Percentiles rank a stretch among this genome's conserved stretches.
These are phyloP conservation scores for Pyracantha coccinea DNA, from an alignment of 331 rosid species.

Conservation along the genomic window DNA sequence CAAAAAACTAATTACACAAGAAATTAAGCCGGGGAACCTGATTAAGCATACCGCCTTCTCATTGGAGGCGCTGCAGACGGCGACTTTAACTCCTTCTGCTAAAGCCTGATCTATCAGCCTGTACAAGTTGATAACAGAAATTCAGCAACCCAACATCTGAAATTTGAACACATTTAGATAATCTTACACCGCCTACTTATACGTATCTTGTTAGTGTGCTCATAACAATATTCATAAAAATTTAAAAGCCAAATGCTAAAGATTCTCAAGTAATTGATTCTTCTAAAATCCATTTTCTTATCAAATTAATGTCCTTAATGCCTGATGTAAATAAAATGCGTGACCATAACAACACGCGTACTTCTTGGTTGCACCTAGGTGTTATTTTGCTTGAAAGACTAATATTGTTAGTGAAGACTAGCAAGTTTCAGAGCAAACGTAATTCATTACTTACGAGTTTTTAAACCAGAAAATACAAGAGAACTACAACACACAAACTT, in stretches of 20 bases:
- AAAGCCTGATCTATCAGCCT: slow-evolving; percentile 95
- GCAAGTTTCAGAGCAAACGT: no score
- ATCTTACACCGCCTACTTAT: no score
- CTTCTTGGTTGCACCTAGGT: no score
- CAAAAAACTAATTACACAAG: slow-evolving; percentile 14
- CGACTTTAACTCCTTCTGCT: slow-evolving; percentile 77
- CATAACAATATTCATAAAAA: no score
- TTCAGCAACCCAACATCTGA: slow-evolving; percentile 9
- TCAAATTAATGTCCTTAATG: no score
- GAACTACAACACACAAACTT: neutral
- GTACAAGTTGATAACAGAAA: slow-evolving; percentile 18
- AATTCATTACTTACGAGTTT: no score
- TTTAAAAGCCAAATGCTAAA: neutral
- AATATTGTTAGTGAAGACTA: no score
- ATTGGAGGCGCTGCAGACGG: slow-evolving; percentile 96
- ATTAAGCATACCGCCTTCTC: slow-evolving; percentile 97
- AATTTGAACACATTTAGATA: neutral
- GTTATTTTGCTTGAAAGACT: no score
- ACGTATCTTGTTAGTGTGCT: no score
- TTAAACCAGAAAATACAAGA: neutral
- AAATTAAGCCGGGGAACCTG: slow-evolving; percentile 30
- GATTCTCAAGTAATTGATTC: neutral
- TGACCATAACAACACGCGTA: no score
- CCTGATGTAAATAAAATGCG: no score
- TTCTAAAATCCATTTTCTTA: no score